Conservation (phyloP, 352 stramenopile genomes). For the Phytophthora agathidicida region DNA sequence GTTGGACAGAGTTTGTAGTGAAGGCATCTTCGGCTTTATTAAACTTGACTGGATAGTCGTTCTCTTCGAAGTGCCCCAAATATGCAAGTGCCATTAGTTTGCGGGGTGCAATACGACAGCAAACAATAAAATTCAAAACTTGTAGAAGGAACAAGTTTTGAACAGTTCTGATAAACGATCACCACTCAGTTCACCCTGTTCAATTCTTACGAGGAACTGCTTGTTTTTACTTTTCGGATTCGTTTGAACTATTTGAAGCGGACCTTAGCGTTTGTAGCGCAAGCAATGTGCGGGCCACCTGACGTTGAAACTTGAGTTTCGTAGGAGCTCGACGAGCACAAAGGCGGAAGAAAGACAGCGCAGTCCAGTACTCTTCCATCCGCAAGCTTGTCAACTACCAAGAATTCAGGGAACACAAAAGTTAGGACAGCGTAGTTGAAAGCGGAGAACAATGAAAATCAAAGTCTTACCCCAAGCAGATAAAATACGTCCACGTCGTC, state of each 20-base stretch:
- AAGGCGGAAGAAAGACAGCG: slow-evolving; percentile 53
- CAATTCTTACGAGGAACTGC: too few species aligned
- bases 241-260: slow-evolving; percentile 31
- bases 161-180: too few species aligned
- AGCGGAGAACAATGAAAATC: neutral
- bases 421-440: neutral
- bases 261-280: slow-evolving; percentile 40
- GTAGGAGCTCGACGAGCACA: slow-evolving; percentile 44
- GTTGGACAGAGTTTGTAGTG: too few species aligned
- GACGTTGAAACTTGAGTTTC: slow-evolving; percentile 55
- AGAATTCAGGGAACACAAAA: slow-evolving; percentile 1
- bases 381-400: slow-evolving; percentile 46
- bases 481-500: slow-evolving; percentile 38
- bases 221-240: too few species aligned
- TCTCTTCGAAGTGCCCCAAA: too few species aligned
- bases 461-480: slow-evolving; percentile 49
- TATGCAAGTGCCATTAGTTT: too few species aligned
- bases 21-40: too few species aligned
- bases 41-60: too few species aligned
- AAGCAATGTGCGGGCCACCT: slow-evolving; percentile 48
- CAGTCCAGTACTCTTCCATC: slow-evolving; percentile 46
- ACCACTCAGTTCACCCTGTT: neutral
- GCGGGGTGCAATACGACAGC: too few species aligned
- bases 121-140: too few species aligned
- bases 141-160: too few species aligned